Evolutionary conservation across 2,329 filamentous ascomycete species (phyloP).

Genomic region (Sporothrix protearum): DNA sequence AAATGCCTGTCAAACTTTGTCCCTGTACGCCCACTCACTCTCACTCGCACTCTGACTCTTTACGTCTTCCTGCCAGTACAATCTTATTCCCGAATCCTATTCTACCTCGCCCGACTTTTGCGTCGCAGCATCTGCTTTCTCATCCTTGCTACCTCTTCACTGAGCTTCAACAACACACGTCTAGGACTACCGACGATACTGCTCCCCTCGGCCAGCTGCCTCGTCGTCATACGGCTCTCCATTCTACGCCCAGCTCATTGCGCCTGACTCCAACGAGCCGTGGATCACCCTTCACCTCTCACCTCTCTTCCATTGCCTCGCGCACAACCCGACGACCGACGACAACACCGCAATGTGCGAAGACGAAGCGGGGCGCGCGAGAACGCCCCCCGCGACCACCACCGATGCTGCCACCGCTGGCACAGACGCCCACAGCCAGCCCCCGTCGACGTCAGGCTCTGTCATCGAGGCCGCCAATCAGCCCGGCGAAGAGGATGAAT

Average conservation of each 20-base stretch:
- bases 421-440: background rate
- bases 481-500: constrained; percentile 28
- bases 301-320: background rate
- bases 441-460: constrained; percentile 11
- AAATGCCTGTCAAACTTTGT: background rate
- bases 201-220: background rate
- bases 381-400: background rate
- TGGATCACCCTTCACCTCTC: too few relatives aligned
- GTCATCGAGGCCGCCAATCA: constrained; percentile 28
- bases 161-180: background rate
- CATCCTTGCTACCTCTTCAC: background rate
- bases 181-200: too few relatives aligned
- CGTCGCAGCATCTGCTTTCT: background rate
- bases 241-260: background rate
- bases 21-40: background rate
- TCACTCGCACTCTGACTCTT: background rate
- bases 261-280: background rate
- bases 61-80: background rate
- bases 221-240: background rate
- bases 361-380: background rate
- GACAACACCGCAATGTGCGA: constrained; percentile 3
- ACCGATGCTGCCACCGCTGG: background rate
- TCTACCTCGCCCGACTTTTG: background rate
- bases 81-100: background rate
- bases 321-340: background rate